Evolutionary conservation across 1,284 basidiomycete species (phyloP).

Genomic region (Microbotryum lychnidis-dioicae): DNA sequence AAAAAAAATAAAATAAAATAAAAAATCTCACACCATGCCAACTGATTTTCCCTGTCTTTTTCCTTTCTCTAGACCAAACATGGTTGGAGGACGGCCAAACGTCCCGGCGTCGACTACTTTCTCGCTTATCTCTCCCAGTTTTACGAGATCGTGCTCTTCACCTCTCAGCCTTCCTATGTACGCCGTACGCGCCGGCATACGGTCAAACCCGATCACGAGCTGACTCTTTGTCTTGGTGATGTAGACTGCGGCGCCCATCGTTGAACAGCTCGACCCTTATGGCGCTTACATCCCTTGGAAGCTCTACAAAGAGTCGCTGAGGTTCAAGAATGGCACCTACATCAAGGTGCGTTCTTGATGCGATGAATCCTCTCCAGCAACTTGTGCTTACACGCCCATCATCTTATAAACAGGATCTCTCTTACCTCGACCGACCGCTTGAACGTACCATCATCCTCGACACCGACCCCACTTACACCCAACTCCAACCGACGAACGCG

Average conservation of each 20-base stretch:
- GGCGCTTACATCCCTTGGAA: constrained; percentile 80
- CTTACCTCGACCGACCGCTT: constrained; percentile 86
- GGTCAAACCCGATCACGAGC: not conserved
- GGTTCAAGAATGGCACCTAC: constrained; percentile 64
- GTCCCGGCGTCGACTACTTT: constrained; percentile 97
- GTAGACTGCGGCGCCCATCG: constrained; percentile 77
- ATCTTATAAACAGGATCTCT: constrained; percentile 56
- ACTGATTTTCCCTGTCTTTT: too few relatives aligned
- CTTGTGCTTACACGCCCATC: not conserved
- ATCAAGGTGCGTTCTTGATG: constrained; percentile 56
- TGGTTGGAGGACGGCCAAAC: constrained; percentile 47
- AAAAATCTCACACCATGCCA: too few relatives aligned
- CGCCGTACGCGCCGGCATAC: constrained; percentile 39
- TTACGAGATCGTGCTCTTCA: constrained; percentile 96
- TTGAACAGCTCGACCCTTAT: constrained; percentile 92
- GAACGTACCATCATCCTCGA: constrained; percentile 85
- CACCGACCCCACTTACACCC: constrained; percentile 66
- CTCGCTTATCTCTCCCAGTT: constrained; percentile 93
- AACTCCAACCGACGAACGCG: constrained; percentile 81
- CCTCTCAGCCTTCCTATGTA: constrained; percentile 80
- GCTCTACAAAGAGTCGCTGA: constrained; percentile 82
- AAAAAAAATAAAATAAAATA: too few relatives aligned
- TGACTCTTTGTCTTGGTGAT: not conserved
- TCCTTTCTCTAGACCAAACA: constrained; percentile 35
- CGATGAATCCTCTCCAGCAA: not conserved